phyloP scores from a whole-genome alignment of 192 early-diverging fungal genomes.

The Endogone sp. region DNA sequence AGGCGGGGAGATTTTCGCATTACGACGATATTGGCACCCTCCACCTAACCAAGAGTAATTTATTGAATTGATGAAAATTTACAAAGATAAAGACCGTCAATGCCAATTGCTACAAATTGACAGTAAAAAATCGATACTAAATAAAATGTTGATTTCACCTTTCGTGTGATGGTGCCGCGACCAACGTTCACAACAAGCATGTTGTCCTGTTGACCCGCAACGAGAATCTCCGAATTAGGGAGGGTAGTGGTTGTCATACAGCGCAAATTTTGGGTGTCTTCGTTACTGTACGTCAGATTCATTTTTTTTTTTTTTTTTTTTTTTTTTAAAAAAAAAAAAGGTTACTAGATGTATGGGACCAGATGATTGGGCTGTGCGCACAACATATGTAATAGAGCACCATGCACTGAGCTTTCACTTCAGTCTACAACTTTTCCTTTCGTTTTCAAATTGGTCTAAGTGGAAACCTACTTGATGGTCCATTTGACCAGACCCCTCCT shows the following conservation, averaged over 20 bases:
- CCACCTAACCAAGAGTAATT: too few relatives aligned
- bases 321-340: background rate
- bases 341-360: too few relatives aligned
- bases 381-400: too few relatives aligned
- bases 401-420: too few relatives aligned
- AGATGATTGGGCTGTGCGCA: too few relatives aligned
- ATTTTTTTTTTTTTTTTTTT: background rate
- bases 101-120: too few relatives aligned
- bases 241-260: conserved; percentile 51
- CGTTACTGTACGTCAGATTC: conserved; percentile 29
- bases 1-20: conserved; percentile 59
- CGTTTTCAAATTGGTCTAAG: too few relatives aligned
- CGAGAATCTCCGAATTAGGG: conserved; percentile 53
- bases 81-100: too few relatives aligned
- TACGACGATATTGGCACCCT: conserved; percentile 46
- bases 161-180: conserved; percentile 39
- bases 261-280: conserved; percentile 42
- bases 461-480: conserved; percentile 47
- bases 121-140: too few relatives aligned
- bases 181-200: conserved; percentile 46
- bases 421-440: too few relatives aligned
- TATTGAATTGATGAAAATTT: too few relatives aligned
- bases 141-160: conserved; percentile 29
- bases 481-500: conserved; percentile 47
- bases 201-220: conserved; percentile 52